Evolutionary conservation across 2,329 filamentous ascomycete species (phyloP), one percentile per base, ranked within the genome.

Genomic region (Gyromitra esculenta): DNA sequence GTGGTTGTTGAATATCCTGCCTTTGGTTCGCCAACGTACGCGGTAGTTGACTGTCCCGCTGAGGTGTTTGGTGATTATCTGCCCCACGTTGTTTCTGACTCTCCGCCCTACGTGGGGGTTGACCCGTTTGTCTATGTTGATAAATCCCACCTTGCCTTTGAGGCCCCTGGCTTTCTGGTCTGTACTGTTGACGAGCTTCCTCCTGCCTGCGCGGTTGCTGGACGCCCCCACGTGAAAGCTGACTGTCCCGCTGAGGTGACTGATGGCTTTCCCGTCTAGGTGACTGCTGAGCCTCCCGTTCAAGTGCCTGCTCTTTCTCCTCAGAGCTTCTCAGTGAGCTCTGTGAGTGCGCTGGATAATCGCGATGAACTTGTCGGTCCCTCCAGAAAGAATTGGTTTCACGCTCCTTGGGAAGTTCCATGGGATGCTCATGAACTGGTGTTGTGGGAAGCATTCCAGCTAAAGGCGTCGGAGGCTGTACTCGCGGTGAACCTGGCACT

Each of bases 391-490:
- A 45, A 50, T 71, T 75, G 2, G 48, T 21, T 59, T 59, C 69
- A 8, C 68, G 48, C 6, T 57, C 60, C 21, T 37, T 25, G 2
- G 59, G 50, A 6, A 59, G 52, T 48, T 74, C 72, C 15, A 31
- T 18, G 21, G 41, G 41, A 37, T 64, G 39, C 15, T 64, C 65
- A 52, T 75, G 57, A 25, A 25, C 52, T 15, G 57, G 48, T 9
- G 64, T 48, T n/a, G 48, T 18, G n/a, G 65, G 48, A n/a, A 70
- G 65, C 4, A 31, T 57, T 41, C 52, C 57, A 74, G 31, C 48
- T n/a, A 48, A 75, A 57, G 72, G 72, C 45, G 72, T 75, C 21
- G 72, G 72, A 13, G 72, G 72, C 5, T 75, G 72, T 35, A 75
- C 65, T 48, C 50, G 59, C 15, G 72, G 72, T 37, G 65, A 75